Percentiles rank a stretch among this genome's conserved stretches.
These are phyloP conservation scores for Neurospora sp. DNA, from an alignment of 495 filamentous ascomycete species.

Conservation along the genomic window DNA sequence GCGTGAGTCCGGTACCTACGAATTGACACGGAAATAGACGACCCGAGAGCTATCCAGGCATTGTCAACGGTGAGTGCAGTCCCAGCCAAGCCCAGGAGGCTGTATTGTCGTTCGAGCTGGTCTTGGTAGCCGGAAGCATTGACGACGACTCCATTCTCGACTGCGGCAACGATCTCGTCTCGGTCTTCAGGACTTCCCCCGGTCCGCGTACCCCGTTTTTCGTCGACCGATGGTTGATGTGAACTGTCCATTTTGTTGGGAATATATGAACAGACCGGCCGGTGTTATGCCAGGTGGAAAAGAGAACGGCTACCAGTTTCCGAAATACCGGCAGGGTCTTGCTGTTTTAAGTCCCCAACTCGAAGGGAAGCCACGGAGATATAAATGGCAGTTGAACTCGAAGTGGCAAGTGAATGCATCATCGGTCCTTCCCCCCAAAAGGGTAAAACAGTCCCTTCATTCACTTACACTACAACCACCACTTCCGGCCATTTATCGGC, in stretches of 20 bases:
- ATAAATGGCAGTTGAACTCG: not conserved
- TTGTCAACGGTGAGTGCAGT: slow-evolving; percentile 45
- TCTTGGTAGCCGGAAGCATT: slow-evolving; percentile 49
- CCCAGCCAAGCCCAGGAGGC: slow-evolving; percentile 40
- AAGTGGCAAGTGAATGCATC: not conserved
- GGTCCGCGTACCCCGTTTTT: not conserved
- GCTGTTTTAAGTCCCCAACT: not conserved
- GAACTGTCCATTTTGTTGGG: not conserved
- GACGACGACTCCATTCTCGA: slow-evolving; percentile 28
- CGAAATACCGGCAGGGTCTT: not conserved
- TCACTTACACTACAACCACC: not conserved
- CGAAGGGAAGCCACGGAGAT: not conserved
- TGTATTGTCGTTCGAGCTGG: slow-evolving; percentile 46
- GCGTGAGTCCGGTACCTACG: slow-evolving; percentile 20
- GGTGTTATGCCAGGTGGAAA: not conserved
- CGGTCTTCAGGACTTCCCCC: not conserved
- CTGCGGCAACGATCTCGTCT: slow-evolving; percentile 25
- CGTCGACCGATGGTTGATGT: not conserved
- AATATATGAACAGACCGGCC: not conserved
- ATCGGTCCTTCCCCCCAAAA: not conserved
- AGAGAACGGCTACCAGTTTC: not conserved
- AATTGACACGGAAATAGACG: slow-evolving; percentile 42
- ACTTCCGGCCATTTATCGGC: not conserved
- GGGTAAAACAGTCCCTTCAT: not conserved
- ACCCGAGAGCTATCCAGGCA: slow-evolving; percentile 46